A percentile compares a stretch with the other conserved stretches of the same genome.
Evolutionary conservation across 2,329 filamentous ascomycete genomes (phyloP).

Genomic region (Fusarium xylarioides): DNA sequence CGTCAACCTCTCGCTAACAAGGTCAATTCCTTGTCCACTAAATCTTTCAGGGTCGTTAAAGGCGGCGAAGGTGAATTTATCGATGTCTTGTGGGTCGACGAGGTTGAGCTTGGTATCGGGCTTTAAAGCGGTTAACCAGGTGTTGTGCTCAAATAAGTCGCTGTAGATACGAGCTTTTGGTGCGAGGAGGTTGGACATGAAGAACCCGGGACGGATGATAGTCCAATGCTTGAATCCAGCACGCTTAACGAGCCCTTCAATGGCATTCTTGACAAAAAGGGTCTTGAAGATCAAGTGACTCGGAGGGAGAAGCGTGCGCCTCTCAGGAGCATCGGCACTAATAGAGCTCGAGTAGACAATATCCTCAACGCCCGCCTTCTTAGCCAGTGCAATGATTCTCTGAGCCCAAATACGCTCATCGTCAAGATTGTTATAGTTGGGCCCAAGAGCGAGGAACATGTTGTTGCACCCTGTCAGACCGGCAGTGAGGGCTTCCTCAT

Average conservation of each 20-base stretch:
- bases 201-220: background rate
- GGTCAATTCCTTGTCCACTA: background rate
- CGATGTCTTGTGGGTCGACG: background rate
- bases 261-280: background rate
- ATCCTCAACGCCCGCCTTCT: background rate
- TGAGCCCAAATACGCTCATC: constrained; percentile 4
- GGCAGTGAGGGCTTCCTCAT: background rate
- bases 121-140: background rate
- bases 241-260: background rate
- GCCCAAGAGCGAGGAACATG: background rate
- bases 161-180: background rate
- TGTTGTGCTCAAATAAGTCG: background rate
- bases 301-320: background rate
- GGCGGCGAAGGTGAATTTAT: rapidly evolving
- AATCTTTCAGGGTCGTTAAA: rapidly evolving
- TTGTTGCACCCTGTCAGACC: background rate
- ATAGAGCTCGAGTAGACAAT: background rate
- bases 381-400: background rate
- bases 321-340: background rate
- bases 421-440: background rate
- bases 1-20: background rate
- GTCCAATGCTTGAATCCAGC: background rate
- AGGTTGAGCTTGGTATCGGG: background rate
- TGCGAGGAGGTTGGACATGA: background rate
- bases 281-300: background rate